phyloP scores from a whole-genome alignment of 306 rosid species.

The Glycine soja region DNA sequence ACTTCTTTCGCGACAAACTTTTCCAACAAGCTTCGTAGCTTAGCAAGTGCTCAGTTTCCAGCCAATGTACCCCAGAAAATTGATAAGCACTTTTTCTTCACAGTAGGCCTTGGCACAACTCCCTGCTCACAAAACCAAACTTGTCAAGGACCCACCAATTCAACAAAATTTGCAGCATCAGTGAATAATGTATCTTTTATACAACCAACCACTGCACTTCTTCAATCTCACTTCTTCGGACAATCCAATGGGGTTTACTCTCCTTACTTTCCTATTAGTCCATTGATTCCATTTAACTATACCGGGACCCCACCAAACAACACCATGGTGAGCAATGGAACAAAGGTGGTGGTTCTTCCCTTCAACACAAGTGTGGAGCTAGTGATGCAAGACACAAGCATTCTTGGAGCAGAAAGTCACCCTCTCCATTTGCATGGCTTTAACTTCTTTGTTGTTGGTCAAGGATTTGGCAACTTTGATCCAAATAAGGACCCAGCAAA shows the following conservation, averaged over 20 bases:
- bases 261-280: slow-evolving; percentile 52
- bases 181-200: slow-evolving; percentile 68
- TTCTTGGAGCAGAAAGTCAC: slow-evolving; percentile 67
- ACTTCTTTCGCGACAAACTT: slow-evolving; percentile 64
- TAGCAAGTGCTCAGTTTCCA: slow-evolving; percentile 58
- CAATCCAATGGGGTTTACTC: slow-evolving; percentile 57
- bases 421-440: slow-evolving; percentile 81
- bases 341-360: slow-evolving; percentile 63
- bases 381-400: slow-evolving; percentile 68
- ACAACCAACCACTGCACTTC: slow-evolving; percentile 62
- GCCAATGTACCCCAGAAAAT: slow-evolving; percentile 73
- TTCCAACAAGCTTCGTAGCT: slow-evolving; percentile 56
- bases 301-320: slow-evolving; percentile 67
- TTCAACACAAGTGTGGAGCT: slow-evolving; percentile 69
- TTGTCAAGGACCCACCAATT: slow-evolving; percentile 78
- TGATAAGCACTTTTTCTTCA: slow-evolving; percentile 68
- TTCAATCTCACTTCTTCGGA: slow-evolving; percentile 66
- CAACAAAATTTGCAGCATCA: slow-evolving; percentile 75
- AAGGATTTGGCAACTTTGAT: slow-evolving; percentile 75
- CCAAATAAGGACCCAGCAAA: slow-evolving; percentile 55
- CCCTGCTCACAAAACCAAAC: slow-evolving; percentile 61
- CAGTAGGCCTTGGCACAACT: slow-evolving; percentile 66
- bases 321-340: slow-evolving; percentile 69
- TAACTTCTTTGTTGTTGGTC: slow-evolving; percentile 73
- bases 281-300: slow-evolving; percentile 59